phyloP scores from a whole-genome alignment of 352 stramenopile genomes.

The Globisporangium yorkense region DNA sequence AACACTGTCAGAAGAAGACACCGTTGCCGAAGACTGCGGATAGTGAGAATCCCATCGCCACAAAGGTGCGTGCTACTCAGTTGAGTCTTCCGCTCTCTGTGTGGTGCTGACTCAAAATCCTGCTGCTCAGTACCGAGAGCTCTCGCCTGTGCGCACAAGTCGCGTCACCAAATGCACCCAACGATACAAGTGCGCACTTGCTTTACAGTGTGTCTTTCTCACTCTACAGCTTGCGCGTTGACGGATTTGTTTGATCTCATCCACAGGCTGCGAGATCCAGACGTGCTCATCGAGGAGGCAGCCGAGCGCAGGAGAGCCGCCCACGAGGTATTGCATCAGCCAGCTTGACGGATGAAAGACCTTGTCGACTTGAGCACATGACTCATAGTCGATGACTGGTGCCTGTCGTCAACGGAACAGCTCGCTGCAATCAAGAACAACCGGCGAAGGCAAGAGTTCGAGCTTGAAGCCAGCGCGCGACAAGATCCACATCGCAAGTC shows the following conservation, averaged over 20 bases:
- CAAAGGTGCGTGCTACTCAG: not conserved
- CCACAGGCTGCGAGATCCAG: slow-evolving; percentile 20
- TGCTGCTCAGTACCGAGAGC: not conserved
- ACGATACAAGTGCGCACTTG: slow-evolving; percentile 9
- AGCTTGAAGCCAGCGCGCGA: not conserved
- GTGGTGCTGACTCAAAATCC: not conserved
- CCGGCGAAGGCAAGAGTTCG: slow-evolving; percentile 3
- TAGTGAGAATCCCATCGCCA: not conserved
- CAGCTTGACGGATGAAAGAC: not conserved
- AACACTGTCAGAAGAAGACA: not conserved
- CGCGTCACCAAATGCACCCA: not conserved
- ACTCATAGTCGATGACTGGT: not conserved
- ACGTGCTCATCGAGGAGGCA: slow-evolving; percentile 26
- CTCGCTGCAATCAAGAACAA: slow-evolving; percentile 5
- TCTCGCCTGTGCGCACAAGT: slow-evolving; percentile 2
- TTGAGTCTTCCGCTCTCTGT: not conserved
- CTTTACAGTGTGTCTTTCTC: not conserved
- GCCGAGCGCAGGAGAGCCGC: slow-evolving; percentile 15
- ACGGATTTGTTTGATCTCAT: not conserved
- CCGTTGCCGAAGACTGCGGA: not conserved
- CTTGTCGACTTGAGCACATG: not conserved
- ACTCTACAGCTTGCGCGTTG: not conserved
- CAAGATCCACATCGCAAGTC: not conserved
- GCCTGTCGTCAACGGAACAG: not conserved
- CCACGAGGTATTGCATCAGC: slow-evolving; percentile 16